Percentiles rank a stretch among this genome's conserved stretches.
Evolutionary conservation across 2,329 filamentous ascomycete genomes (phyloP).

Genomic region (Colletotrichum theobromicola): DNA sequence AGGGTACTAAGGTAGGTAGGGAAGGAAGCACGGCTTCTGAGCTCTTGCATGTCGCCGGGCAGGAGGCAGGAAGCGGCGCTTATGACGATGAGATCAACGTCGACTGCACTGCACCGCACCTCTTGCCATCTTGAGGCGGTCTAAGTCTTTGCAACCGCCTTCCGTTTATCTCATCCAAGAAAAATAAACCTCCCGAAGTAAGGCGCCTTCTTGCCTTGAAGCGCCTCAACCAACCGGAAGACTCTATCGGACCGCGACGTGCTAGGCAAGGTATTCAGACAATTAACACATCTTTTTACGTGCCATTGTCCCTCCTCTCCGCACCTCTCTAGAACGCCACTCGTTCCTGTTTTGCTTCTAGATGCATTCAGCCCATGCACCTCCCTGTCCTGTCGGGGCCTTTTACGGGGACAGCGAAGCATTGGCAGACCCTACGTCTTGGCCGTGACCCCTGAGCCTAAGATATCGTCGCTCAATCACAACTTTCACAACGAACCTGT

Average conservation of each 20-base stretch:
- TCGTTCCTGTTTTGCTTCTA: slow-evolving; percentile 11
- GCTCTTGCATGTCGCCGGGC: neutral
- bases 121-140: neutral
- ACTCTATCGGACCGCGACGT: neutral
- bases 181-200: neutral
- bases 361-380: slow-evolving; percentile 17
- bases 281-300: neutral
- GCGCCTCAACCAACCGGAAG: neutral
- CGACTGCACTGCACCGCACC: neutral
- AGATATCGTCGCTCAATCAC: neutral
- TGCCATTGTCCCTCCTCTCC: neutral
- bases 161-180: neutral
- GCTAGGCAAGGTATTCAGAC: neutral
- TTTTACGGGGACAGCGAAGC: neutral
- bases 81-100: neutral
- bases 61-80: neutral
- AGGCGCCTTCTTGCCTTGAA: neutral
- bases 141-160: neutral
- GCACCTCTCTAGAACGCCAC: neutral
- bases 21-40: neutral
- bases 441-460: neutral
- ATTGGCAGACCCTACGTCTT: neutral
- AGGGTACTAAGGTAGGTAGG: no score
- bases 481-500: neutral
- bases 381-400: neutral